Conservation (phyloP, 176 grass and related monocot species). For the Tillandsia fasciculata region DNA sequence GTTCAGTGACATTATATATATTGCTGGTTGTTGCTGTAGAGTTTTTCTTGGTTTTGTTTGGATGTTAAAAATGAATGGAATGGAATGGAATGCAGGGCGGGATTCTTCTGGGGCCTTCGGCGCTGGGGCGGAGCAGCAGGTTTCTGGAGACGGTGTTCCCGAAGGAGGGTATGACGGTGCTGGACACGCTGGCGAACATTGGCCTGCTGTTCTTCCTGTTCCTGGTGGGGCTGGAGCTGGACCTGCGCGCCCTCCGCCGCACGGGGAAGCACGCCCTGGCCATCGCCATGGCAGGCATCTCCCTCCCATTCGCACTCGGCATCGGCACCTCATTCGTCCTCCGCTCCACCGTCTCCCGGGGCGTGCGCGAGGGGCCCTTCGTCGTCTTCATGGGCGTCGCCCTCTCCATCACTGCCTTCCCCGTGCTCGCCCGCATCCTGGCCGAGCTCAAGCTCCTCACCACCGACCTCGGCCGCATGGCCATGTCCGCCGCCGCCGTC, state of each 20-base stretch:
- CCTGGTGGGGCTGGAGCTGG: slow-evolving; percentile 13
- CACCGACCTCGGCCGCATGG: slow-evolving; percentile 29
- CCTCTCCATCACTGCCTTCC: slow-evolving; percentile 30
- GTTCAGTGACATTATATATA: too few relatives aligned
- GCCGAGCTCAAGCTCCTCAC: slow-evolving; percentile 33
- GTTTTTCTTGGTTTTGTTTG: too few relatives aligned
- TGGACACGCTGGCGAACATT: slow-evolving; percentile 9
- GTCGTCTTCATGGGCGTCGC: slow-evolving; percentile 33
- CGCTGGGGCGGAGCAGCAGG: slow-evolving; percentile 3
- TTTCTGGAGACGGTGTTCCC: slow-evolving; percentile 8
- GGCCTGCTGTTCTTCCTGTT: slow-evolving; percentile 14
- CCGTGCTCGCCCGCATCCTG: slow-evolving; percentile 27
- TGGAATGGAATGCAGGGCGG: not conserved
- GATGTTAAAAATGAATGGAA: too few relatives aligned
- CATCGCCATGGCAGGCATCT: not conserved
- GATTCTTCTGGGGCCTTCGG: slow-evolving; percentile 7
- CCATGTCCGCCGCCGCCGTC: slow-evolving; percentile 33
- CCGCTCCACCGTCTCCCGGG: slow-evolving; percentile 18
- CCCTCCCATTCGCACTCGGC: not conserved
- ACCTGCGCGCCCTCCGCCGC: not conserved
- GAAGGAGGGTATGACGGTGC: slow-evolving; percentile 6
- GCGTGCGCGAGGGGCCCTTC: slow-evolving; percentile 22
- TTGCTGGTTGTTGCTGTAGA: too few relatives aligned
- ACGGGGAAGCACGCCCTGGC: not conserved
- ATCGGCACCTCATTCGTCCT: slow-evolving; percentile 7